Percentiles rank a stretch among this genome's conserved stretches.
These are phyloP conservation scores for Hapsidospora chrysogenum DNA, from an alignment of 495 filamentous ascomycete genomes.

Conservation along the genomic window DNA sequence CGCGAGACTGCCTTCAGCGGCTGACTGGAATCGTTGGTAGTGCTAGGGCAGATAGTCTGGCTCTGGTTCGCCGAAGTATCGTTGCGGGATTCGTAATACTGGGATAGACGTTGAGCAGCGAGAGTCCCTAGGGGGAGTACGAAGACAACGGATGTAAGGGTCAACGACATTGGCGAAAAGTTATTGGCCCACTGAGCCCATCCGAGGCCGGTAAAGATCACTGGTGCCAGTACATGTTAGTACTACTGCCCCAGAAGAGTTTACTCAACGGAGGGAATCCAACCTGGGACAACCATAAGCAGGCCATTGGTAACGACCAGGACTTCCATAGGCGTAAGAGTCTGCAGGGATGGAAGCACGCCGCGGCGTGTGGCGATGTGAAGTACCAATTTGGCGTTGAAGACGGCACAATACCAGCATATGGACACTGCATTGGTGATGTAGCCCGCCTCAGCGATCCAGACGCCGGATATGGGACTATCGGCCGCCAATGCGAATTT, in stretches of 20 bases:
- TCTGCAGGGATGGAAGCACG: conserved; percentile 12
- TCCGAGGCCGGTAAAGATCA: conserved; percentile 52
- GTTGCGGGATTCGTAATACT: background rate
- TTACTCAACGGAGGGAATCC: conserved; percentile 13
- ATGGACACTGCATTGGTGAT: conserved; percentile 46
- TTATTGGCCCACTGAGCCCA: conserved; percentile 22
- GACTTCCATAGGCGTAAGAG: conserved; percentile 18
- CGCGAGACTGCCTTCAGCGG: background rate
- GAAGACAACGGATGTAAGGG: conserved; percentile 50
- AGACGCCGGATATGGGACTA: conserved; percentile 8
- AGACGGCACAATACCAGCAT: conserved; percentile 59
- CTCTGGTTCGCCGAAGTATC: background rate
- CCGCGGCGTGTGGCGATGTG: conserved; percentile 16
- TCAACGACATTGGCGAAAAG: conserved; percentile 42
- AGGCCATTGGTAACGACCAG: conserved; percentile 20
- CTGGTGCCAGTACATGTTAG: conserved; percentile 29
- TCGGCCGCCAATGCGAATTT: conserved; percentile 25
- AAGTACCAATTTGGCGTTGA: conserved; percentile 50
- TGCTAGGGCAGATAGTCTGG: background rate
- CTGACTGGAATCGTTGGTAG: background rate
- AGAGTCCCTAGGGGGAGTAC: conserved; percentile 68
- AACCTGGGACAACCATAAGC: conserved; percentile 58
- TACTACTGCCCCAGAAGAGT: no score
- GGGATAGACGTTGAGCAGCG: conserved; percentile 41
- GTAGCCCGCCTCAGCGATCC: conserved; percentile 35